These are phyloP conservation scores for Penstemon davidsonii DNA, from an alignment of 257 asterid genomes.

Conservation along the genomic window DNA sequence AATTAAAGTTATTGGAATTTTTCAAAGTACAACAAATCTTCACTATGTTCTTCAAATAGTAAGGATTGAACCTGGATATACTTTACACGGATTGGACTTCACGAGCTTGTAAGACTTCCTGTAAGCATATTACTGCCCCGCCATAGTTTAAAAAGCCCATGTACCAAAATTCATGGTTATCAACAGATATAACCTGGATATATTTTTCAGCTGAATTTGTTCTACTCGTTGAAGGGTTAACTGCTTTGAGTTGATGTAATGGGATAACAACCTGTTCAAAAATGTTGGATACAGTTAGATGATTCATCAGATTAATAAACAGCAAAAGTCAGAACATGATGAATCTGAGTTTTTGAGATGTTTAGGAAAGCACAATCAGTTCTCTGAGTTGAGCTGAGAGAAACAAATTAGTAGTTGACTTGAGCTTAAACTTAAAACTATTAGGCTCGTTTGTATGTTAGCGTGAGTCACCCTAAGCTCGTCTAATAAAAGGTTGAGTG, in stretches of 20 bases:
- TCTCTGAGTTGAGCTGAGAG: too few relatives aligned
- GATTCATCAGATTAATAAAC: background rate
- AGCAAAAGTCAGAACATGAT: background rate
- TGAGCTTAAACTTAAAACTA: too few relatives aligned
- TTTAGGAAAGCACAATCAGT: too few relatives aligned
- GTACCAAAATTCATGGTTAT: conserved; percentile 93
- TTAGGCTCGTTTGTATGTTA: too few relatives aligned
- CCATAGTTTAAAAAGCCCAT: conserved; percentile 84
- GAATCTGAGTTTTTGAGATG: background rate
- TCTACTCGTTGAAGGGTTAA: conserved; percentile 79
- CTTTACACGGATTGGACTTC: conserved; percentile 42
- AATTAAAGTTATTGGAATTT: conserved; percentile 8
- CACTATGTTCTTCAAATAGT: conserved; percentile 16
- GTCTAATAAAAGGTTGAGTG: too few relatives aligned
- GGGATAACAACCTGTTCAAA: conserved; percentile 79
- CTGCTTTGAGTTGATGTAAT: conserved; percentile 80
- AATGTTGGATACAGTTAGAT: background rate
- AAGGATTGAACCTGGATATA: conserved; percentile 7
- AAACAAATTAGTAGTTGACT: too few relatives aligned
- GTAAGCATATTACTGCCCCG: conserved; percentile 73
- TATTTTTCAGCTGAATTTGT: conserved; percentile 76
- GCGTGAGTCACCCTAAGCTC: too few relatives aligned
- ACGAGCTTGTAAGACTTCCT: conserved; percentile 47
- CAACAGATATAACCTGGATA: conserved; percentile 82
- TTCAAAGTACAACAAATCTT: conserved; percentile 20